Evolutionary conservation across 768 basidiomycete genomes (phyloP), one percentile per base, ranked within the genome.

Genomic region (Dendrothele bispora): DNA sequence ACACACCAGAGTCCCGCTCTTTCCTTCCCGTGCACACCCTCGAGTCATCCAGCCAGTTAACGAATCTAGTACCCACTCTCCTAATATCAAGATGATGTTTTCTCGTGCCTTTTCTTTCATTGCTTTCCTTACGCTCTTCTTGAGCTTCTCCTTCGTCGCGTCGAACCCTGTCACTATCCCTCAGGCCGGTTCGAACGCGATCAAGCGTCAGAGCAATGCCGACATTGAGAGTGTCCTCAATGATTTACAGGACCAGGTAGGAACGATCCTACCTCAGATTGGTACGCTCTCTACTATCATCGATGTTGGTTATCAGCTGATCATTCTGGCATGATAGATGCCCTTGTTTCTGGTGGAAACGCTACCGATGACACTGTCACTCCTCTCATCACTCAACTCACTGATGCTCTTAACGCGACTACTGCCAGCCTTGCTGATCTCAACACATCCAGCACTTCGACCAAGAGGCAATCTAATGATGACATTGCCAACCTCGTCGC

Each of bases 401-500:
- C 54, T 25, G 26, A 39, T 2, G 48, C 59, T 15, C 46, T 65
- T 49, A 48, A 55, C 54, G 55, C 55, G 40, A 56, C 61, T 5
- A 49, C 58, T 29, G 32, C 55, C 2, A 46, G 53, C n/a, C 52
- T 64, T 27, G 29, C 45, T 1, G 47, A 43, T 2, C 55, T 65
- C 47, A 20, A 48, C 17, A 28, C 48, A 21, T 29, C 43, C 18
- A 35, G 24, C 24, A 34, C 34, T 4, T 24, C 39, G 10, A 15
- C 25, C 27, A 59, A 62, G 51, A 55, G 63, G 39, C 63, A 62
- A 53, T 51, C 58, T 1, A 43, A 60, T 41, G 47, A 54, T 26
- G 62, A 63, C 5, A 48, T 65, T 37, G 64, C 64, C 6, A 41
- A 50, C 25, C 55, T 62, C 37, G 50, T 63, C 24, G 62, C 63